Evolutionary conservation across 768 basidiomycete genomes (phyloP).

Genomic region (Daedaleopsis sinensis): DNA sequence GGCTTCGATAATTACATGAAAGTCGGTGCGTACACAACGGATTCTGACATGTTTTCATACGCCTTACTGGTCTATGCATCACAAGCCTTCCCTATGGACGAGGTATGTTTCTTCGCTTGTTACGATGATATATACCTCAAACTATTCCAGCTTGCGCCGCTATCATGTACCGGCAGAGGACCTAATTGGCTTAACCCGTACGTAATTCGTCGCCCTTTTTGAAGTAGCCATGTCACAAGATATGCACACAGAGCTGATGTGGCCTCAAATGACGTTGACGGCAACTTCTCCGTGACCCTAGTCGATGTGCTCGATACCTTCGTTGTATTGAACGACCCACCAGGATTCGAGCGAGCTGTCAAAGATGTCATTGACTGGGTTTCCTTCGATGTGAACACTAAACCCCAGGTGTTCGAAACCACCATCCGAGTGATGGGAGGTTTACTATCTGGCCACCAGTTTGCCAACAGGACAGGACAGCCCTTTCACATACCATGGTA

Average conservation of each 20-base stretch:
- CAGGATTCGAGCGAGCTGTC: conserved; percentile 84
- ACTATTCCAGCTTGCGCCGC: conserved; percentile 69
- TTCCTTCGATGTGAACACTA: conserved; percentile 91
- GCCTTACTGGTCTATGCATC: not conserved
- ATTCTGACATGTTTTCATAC: no score
- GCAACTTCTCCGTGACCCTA: conserved; percentile 88
- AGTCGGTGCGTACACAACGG: conserved; percentile 50
- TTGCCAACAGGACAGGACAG: conserved; percentile 66
- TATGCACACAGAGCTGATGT: conserved; percentile 55
- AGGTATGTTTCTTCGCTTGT: conserved; percentile 47
- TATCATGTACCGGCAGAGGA: conserved; percentile 87
- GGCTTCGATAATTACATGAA: conserved; percentile 90
- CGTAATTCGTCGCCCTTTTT: conserved; percentile 32
- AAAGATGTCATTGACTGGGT: conserved; percentile 80
- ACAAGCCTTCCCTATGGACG: conserved; percentile 83
- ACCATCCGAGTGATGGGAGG: conserved; percentile 95
- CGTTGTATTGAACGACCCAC: conserved; percentile 80
- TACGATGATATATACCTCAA: conserved; percentile 1
- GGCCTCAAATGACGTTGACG: conserved; percentile 89
- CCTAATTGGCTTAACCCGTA: conserved; percentile 86
- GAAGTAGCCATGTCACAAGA: not conserved
- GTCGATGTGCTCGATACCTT: conserved; percentile 87
- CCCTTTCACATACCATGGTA: conserved; percentile 87
- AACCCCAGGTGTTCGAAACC: conserved; percentile 98
- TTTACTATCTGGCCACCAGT: conserved; percentile 82